Evolutionary conservation across 2,329 filamentous ascomycete genomes (phyloP).

Genomic region (Colletotrichum tropicale): DNA sequence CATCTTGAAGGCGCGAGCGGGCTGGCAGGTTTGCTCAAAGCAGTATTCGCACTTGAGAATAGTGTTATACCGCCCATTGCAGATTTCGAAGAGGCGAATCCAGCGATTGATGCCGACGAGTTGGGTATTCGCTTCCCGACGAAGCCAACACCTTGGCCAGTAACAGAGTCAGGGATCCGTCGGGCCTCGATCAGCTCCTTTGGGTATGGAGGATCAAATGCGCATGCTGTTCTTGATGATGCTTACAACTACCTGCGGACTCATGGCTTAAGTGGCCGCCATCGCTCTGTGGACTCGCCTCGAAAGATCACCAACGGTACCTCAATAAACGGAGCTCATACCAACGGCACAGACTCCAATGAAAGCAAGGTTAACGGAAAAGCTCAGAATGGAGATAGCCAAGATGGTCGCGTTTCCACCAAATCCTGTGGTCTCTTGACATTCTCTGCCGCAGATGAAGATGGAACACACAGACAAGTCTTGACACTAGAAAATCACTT

Average conservation of each 20-base stretch:
- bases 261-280: conserved; percentile 34
- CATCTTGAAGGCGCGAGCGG: conserved; percentile 58
- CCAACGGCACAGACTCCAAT: background rate
- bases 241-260: conserved; percentile 25
- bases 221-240: conserved; percentile 51
- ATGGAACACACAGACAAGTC: background rate
- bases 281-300: background rate
- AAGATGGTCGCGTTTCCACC: background rate
- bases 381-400: accelerated
- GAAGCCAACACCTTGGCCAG: conserved; percentile 46
- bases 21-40: conserved; percentile 57
- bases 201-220: conserved; percentile 62
- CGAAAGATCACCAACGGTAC: background rate
- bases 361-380: background rate
- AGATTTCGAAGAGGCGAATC: conserved; percentile 52
- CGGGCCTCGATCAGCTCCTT: conserved; percentile 62
- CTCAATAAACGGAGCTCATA: background rate
- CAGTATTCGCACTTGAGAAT: conserved; percentile 51
- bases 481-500: background rate
- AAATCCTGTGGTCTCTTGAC: background rate
- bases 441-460: background rate
- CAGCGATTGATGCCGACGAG: conserved; percentile 47
- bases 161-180: conserved; percentile 37
- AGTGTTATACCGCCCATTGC: conserved; percentile 56
- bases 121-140: conserved; percentile 49